phyloP scores from a whole-genome alignment of 192 early-diverging fungal genomes.

The Radiomyces spectabilis region DNA sequence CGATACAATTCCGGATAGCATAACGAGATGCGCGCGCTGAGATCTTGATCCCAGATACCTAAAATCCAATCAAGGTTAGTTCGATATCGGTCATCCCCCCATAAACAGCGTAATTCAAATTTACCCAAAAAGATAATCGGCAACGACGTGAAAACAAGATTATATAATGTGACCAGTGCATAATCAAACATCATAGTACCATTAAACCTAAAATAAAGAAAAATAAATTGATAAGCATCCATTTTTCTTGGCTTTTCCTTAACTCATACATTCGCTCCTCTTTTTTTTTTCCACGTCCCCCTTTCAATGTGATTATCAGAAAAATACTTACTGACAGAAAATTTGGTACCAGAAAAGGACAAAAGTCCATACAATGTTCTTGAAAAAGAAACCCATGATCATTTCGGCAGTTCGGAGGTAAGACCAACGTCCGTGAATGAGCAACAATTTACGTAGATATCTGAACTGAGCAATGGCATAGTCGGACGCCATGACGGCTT shows the following conservation, averaged over 20 bases:
- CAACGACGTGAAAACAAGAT: conserved; percentile 78
- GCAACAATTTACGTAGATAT: conserved; percentile 75
- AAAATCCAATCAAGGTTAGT: no score
- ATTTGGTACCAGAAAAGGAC: conserved; percentile 91
- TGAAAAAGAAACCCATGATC: conserved; percentile 93
- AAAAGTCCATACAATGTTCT: conserved; percentile 89
- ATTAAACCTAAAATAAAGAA: conserved; percentile 49
- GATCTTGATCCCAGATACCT: conserved; percentile 78
- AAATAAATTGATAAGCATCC: neutral
- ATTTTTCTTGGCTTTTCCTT: neutral
- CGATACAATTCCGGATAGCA: conserved; percentile 78
- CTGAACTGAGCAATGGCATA: conserved; percentile 92
- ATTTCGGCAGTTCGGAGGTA: conserved; percentile 78
- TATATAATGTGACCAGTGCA: conserved; percentile 79
- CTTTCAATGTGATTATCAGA: neutral
- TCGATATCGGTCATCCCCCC: no score
- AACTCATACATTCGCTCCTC: no score
- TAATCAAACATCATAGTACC: conserved; percentile 79
- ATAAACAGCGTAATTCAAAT: no score
- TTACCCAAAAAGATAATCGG: conserved; percentile 60
- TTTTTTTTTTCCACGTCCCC: neutral
- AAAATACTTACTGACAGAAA: conserved; percentile 56
- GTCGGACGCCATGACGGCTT: conserved; percentile 90
- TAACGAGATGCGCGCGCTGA: conserved; percentile 56
- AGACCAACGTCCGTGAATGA: conserved; percentile 94